Evolutionary conservation across 1,284 basidiomycete genomes (phyloP), one percentile per base, ranked within the genome.

Genomic region (Anthracocystis panici-leucophaei): DNA sequence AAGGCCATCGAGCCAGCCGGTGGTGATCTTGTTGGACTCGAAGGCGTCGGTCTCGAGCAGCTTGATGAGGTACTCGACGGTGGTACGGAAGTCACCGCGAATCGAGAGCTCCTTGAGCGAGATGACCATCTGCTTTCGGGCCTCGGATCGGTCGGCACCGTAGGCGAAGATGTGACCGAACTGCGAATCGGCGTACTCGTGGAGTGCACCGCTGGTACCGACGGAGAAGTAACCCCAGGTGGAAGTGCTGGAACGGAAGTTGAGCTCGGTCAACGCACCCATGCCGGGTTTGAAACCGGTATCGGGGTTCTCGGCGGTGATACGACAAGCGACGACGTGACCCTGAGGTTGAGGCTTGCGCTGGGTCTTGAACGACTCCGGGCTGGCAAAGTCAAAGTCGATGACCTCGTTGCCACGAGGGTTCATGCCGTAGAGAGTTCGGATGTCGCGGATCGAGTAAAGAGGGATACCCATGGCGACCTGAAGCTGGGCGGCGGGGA

Each of bases 261-360:
- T 99, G 83, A 99, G 92, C 86, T 99, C 97, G 85, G 97, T 95
- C 14, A 99, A 88, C 46, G 93, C 92, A 82, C 97, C 97, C 16
- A 94, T 96, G 9, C 96, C 98, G 3, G 97, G 97, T 87, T 99
- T 99, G 90, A 99, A 99, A n/a, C 97, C 97, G 18, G 96, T 96
- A 84, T 99, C 97, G 23, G 97, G 97, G 87, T 99, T 99, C 88
- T 99, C 97, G 48, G 96, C 96, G 5, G 97, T 99, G 87, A 99
- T 99, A 85, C 97, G 95, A 79, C 98, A 97, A 50, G 97, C 97
- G 77, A 99, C 93, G 79, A 99, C 97, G 86, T 99, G 97, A 38
- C 97, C 97, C 87, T 97, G 98, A 66, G 97, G 96, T 62, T 90
- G 90, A 51, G 97, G 97, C 87, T 95, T 97, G 82, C 95, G 92